These are phyloP conservation scores for Aspergillus biplanus DNA, from an alignment of 495 filamentous ascomycete species.

Conservation along the genomic window DNA sequence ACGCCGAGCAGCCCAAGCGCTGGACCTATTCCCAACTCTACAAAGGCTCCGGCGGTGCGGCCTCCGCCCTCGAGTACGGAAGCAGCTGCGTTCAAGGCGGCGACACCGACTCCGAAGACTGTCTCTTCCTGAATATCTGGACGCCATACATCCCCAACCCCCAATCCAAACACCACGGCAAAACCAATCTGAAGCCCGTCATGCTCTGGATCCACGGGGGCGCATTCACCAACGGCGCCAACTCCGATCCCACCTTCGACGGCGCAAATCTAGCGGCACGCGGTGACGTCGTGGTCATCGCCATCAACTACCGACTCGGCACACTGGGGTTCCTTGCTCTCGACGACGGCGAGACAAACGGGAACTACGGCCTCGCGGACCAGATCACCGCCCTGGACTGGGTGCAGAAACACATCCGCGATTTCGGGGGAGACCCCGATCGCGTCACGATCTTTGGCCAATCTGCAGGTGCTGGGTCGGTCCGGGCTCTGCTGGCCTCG, in stretches of 20 bases:
- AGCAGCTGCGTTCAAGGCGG: conserved; percentile 24
- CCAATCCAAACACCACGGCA: conserved; percentile 15
- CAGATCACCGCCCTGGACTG: conserved; percentile 43
- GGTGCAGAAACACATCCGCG: conserved; percentile 35
- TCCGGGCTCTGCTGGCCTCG: conserved; percentile 37
- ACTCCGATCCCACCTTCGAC: conserved; percentile 41
- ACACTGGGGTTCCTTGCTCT: conserved; percentile 40
- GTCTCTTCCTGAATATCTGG: conserved; percentile 51
- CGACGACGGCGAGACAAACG: conserved; percentile 29
- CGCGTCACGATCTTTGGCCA: conserved; percentile 61
- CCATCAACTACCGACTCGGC: conserved; percentile 46
- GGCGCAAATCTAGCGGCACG: conserved; percentile 46
- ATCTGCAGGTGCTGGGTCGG: conserved; percentile 52
- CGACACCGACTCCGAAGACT: conserved; percentile 31
- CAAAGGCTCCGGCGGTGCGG: conserved; percentile 19
- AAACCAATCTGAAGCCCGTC: conserved; percentile 40
- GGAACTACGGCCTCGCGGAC: conserved; percentile 44
- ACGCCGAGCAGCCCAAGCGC: conserved; percentile 24
- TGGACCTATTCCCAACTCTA: conserved; percentile 29
- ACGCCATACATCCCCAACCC: conserved; percentile 48
- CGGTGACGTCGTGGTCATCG: conserved; percentile 52
- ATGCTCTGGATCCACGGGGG: conserved; percentile 55
- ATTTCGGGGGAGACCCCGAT: conserved; percentile 52
- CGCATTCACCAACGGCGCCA: conserved; percentile 46
- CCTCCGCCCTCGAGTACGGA: conserved; percentile 29